A percentile compares a stretch with the other conserved stretches of the same genome.
Conservation (phyloP, 1,284 basidiomycete genomes). For the Leccinum angustisporum region DNA sequence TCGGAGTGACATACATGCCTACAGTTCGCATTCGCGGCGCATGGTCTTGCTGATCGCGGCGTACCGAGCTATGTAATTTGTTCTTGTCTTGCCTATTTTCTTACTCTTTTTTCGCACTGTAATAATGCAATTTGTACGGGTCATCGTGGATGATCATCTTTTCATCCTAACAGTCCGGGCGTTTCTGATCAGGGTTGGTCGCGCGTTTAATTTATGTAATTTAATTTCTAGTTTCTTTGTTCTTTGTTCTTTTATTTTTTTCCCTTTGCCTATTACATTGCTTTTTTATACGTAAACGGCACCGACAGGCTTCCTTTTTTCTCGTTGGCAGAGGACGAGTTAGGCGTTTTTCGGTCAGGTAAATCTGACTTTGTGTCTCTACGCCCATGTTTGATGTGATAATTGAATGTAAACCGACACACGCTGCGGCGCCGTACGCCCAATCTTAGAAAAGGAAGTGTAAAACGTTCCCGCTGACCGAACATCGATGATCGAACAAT, state of each 20-base stretch:
- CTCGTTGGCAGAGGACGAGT: constrained; percentile 4
- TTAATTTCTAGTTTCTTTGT: not conserved
- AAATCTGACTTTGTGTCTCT: not conserved
- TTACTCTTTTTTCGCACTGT: not conserved
- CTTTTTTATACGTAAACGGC: not conserved
- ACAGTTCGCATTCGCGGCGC: not conserved
- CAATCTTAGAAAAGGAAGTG: not conserved
- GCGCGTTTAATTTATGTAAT: not conserved
- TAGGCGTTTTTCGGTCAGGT: not conserved
- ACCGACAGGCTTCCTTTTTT: not conserved
- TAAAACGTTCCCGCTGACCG: not conserved
- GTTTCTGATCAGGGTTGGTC: not conserved
- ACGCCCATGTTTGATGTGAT: not conserved
- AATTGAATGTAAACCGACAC: not conserved
- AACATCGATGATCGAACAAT: not conserved
- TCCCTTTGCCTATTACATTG: not conserved
- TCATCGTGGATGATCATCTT: constrained; percentile 3
- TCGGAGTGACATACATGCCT: not conserved
- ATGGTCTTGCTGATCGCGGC: not conserved
- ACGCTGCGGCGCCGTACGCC: not conserved
- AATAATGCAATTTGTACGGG: not conserved
- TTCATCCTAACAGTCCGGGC: constrained; percentile 2
- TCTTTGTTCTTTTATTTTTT: not conserved
- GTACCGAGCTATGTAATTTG: not conserved
- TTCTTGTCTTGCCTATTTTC: not conserved